Conservation (phyloP, 257 asterid genomes). For the Solanum stenotomum region DNA sequence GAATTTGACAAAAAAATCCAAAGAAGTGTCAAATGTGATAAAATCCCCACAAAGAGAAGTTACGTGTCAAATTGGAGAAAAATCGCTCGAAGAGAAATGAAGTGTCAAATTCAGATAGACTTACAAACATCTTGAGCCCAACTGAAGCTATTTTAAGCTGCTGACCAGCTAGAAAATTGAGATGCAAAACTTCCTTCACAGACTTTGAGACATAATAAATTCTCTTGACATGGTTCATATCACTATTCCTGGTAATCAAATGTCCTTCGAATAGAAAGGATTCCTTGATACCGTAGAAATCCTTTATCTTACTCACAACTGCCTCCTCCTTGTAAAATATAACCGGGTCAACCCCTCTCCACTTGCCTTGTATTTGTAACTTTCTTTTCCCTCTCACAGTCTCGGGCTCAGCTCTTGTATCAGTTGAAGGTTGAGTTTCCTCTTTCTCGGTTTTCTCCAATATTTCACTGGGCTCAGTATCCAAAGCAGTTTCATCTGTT, state of each 20-base stretch:
- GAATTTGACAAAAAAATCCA: neutral
- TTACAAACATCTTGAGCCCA: slow-evolving; percentile 95
- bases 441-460: slow-evolving; percentile 28
- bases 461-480: slow-evolving; percentile 20
- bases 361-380: slow-evolving; percentile 84
- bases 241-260: slow-evolving; percentile 75
- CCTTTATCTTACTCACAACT: slow-evolving; percentile 49
- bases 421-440: slow-evolving; percentile 28
- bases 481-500: slow-evolving; percentile 25
- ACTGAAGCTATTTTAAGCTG: slow-evolving; percentile 94
- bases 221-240: slow-evolving; percentile 75
- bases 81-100: neutral
- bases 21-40: neutral
- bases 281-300: slow-evolving; percentile 78
- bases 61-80: neutral
- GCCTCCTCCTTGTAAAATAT: slow-evolving; percentile 66
- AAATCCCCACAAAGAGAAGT: neutral
- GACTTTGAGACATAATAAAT: slow-evolving; percentile 70
- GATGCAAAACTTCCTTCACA: slow-evolving; percentile 76
- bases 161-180: slow-evolving; percentile 80
- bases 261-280: slow-evolving; percentile 73
- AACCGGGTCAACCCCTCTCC: slow-evolving; percentile 98
- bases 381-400: slow-evolving; percentile 53
- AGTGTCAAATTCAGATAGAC: slow-evolving; percentile 13
- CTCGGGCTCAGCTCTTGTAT: slow-evolving; percentile 25